Percentiles rank a stretch among this genome's conserved stretches.
These are phyloP conservation scores for Metarhizium robertsii DNA, from an alignment of 2,329 filamentous ascomycete genomes.

Conservation along the genomic window DNA sequence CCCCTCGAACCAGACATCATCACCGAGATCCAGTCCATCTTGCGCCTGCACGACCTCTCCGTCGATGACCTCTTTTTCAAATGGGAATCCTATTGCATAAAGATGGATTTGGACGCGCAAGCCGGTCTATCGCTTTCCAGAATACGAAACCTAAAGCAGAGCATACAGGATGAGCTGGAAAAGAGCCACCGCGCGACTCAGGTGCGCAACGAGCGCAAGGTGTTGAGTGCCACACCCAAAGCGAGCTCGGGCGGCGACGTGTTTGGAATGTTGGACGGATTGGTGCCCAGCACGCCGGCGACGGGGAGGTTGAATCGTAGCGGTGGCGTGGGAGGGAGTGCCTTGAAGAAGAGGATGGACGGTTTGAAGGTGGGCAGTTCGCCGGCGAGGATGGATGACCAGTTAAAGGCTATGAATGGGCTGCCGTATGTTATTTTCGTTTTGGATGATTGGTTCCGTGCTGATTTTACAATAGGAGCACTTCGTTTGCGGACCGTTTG, in stretches of 20 bases:
- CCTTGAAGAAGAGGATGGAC: slow-evolving; percentile 23
- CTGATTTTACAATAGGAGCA: slow-evolving; percentile 10
- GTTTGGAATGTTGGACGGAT: slow-evolving; percentile 71
- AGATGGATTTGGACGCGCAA: slow-evolving; percentile 76
- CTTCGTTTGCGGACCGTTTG: slow-evolving; percentile 59
- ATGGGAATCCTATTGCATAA: slow-evolving; percentile 97
- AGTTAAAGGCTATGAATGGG: slow-evolving; percentile 21
- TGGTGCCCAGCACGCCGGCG: slow-evolving; percentile 55
- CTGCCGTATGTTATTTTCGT: slow-evolving; percentile 14
- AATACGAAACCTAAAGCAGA: slow-evolving; percentile 72
- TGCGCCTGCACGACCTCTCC: slow-evolving; percentile 71
- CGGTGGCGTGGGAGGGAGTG: slow-evolving; percentile 18
- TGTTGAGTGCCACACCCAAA: slow-evolving; percentile 50
- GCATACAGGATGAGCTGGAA: slow-evolving; percentile 76
- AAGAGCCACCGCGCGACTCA: slow-evolving; percentile 59
- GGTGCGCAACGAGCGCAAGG: slow-evolving; percentile 53
- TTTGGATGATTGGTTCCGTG: neutral
- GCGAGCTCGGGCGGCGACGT: slow-evolving; percentile 56
- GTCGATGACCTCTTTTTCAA: slow-evolving; percentile 92
- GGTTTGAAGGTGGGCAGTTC: slow-evolving; percentile 22
- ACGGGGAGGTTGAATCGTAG: slow-evolving; percentile 33
- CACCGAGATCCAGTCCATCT: slow-evolving; percentile 74
- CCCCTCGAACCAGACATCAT: slow-evolving; percentile 68
- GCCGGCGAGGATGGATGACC: slow-evolving; percentile 23
- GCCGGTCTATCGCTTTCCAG: slow-evolving; percentile 53